These are phyloP conservation scores for Crithidia fasciculata DNA, from an alignment of 208 protist species.

Conservation along the genomic window DNA sequence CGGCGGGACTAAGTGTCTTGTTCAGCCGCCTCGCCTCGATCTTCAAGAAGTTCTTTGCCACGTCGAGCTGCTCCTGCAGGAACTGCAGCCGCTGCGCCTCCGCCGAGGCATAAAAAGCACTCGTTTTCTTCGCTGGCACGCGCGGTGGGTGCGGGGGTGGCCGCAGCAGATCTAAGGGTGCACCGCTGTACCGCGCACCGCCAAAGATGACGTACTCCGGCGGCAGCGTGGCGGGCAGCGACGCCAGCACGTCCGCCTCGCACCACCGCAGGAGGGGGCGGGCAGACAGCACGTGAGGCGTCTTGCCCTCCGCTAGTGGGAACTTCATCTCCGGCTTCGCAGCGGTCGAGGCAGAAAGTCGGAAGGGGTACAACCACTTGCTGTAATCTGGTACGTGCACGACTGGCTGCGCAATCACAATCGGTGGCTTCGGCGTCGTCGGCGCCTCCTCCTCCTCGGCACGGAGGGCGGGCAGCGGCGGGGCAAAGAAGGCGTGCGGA, in stretches of 20 bases:
- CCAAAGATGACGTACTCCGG: slow-evolving; percentile 83
- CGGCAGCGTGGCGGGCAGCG: slow-evolving; percentile 47
- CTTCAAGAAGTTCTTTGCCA: slow-evolving; percentile 71
- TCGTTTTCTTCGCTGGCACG: not conserved
- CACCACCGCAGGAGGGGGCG: slow-evolving; percentile 30
- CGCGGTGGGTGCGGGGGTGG: slow-evolving; percentile 9
- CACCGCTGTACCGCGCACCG: slow-evolving; percentile 71
- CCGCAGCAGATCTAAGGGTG: slow-evolving; percentile 21
- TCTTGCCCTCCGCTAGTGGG: slow-evolving; percentile 26
- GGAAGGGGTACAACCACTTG: slow-evolving; percentile 36
- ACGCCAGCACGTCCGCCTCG: slow-evolving; percentile 29
- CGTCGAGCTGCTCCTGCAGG: slow-evolving; percentile 73
- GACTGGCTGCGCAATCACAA: not conserved
- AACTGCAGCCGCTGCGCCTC: slow-evolving; percentile 53
- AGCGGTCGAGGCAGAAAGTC: slow-evolving; percentile 2
- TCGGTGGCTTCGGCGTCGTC: not conserved
- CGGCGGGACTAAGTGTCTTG: not conserved
- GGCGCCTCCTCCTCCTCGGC: slow-evolving; percentile 18
- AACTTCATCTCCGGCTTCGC: slow-evolving; percentile 29
- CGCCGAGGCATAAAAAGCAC: slow-evolving; percentile 7
- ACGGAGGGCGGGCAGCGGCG: slow-evolving; percentile 1
- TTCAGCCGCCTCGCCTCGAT: slow-evolving; percentile 34
- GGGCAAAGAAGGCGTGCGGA: not conserved
- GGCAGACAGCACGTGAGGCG: slow-evolving; percentile 31
- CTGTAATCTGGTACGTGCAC: slow-evolving; percentile 30